Base-by-base conservation (phyloP, 2,329 filamentous ascomycete species). In the Aureobasidium sp. region DNA sequence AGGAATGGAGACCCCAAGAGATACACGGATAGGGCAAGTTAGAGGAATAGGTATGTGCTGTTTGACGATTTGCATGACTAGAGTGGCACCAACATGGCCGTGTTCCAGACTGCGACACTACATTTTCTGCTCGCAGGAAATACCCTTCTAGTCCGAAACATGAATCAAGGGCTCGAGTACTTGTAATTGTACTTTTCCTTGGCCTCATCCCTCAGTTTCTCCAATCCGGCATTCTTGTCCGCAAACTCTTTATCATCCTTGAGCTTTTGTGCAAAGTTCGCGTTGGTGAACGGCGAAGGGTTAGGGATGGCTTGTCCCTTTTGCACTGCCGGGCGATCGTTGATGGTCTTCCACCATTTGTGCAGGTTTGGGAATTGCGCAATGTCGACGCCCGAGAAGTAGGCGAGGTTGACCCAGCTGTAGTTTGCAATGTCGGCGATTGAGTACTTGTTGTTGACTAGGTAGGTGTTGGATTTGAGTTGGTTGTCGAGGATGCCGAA, bases 231-330 rank as follows among this genome's bases (percentile, higher is more conserved):
- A 57, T 75, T 69, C 62, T 71, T 69, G 65, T 74, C 67, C 61
- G 68, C 73, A 57, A 72, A 74, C 56, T 77, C 76, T 19, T 70
- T 65, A 30, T 79, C 73, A 3, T 73, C 67, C 61, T 72, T 69
- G 54, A 78, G 47, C 22, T 67, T 67, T 64, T 71, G 64, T 57
- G 66, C 54, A 50, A 75, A 66, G 2, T 60, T 55, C 1, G 63
- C 68, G 58, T 81, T 79, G 5, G 63, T 65, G 12, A 76, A 61
- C 0, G 56, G 35, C 32, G 65, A 66, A 57, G 68, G 68, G 3
- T 58, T 62, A 3, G 71, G 71, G 4, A 74, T 57, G 0, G 59
- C 55, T 8, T 68, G 53, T 5, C 71, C 71, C 47, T 63, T 68
- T 58, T 71, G 62, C 2, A 75, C 71, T 4, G 71, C 70, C 4